Percentiles rank a stretch among this genome's conserved stretches.
Evolutionary conservation across 2,329 filamentous ascomycete genomes (phyloP).

Genomic region (Zasmidium citrigriseum): DNA sequence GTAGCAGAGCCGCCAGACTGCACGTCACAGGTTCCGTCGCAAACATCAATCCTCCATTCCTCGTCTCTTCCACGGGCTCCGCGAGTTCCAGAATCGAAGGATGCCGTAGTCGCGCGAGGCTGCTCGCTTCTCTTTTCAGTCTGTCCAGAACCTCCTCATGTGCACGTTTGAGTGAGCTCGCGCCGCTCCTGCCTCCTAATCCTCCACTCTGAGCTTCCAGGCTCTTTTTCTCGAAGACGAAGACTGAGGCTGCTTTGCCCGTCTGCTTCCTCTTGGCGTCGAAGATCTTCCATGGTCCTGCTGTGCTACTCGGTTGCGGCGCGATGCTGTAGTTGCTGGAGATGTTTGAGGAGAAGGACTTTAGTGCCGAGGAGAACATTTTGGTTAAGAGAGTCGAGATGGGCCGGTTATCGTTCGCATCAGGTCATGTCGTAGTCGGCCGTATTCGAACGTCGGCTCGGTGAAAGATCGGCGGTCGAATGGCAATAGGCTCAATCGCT

Average conservation of each 20-base stretch:
- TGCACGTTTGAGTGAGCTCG: constrained; percentile 72
- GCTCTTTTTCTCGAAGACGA: constrained; percentile 88
- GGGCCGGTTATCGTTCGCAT: background rate
- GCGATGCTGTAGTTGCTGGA: constrained; percentile 86
- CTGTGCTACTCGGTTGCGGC: constrained; percentile 71
- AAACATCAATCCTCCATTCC: constrained; percentile 90
- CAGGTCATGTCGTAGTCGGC: background rate
- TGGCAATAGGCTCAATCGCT: background rate
- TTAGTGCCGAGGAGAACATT: constrained; percentile 93
- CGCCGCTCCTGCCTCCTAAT: constrained; percentile 60
- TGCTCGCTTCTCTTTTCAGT: constrained; percentile 87
- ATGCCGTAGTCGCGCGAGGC: constrained; percentile 82
- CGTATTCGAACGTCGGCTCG: background rate
- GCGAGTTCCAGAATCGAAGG: constrained; percentile 89
- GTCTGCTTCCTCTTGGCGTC: constrained; percentile 97
- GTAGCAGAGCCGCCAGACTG: constrained; percentile 77
- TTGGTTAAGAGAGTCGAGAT: constrained; percentile 29
- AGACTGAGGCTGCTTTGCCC: constrained; percentile 84
- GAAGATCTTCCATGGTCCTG: constrained; percentile 96
- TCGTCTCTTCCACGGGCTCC: constrained; percentile 92
- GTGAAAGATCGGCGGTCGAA: background rate
- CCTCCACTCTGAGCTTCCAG: constrained; percentile 69
- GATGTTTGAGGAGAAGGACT: constrained; percentile 94
- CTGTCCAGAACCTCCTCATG: constrained; percentile 90
- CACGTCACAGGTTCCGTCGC: constrained; percentile 89